Percentiles rank a stretch among this genome's conserved stretches.
Conservation (phyloP, 345 rosid species). For the Rhizophora mangle region DNA sequence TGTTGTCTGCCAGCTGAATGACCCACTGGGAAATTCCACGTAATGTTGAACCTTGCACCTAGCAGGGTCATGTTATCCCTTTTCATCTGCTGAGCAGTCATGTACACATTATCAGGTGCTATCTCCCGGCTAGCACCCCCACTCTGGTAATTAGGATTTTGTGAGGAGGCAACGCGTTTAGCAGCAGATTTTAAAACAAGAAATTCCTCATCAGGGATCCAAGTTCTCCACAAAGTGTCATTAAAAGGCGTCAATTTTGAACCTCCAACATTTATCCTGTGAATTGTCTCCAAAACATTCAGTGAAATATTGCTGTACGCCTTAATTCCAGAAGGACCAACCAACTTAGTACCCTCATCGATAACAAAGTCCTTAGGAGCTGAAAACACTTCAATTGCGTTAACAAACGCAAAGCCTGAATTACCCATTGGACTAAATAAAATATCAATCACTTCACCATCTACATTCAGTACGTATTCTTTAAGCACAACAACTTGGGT, state of each 20-base stretch:
- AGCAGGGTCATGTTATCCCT: slow-evolving; percentile 42
- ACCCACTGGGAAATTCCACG: slow-evolving; percentile 71
- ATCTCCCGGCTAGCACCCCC: slow-evolving; percentile 71
- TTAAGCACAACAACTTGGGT: slow-evolving; percentile 37
- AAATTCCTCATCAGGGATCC: slow-evolving; percentile 82
- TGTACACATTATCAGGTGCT: slow-evolving; percentile 79
- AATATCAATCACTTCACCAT: slow-evolving; percentile 44
- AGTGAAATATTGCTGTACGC: slow-evolving; percentile 55
- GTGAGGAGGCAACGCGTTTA: slow-evolving; percentile 45
- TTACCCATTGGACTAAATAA: slow-evolving; percentile 38
- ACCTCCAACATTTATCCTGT: slow-evolving; percentile 92
- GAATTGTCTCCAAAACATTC: slow-evolving; percentile 65
- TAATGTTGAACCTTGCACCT: slow-evolving; percentile 57
- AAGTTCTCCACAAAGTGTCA: slow-evolving; percentile 90
- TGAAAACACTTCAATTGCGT: slow-evolving; percentile 73
- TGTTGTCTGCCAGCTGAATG: slow-evolving; percentile 44
- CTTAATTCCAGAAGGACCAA: slow-evolving; percentile 38
- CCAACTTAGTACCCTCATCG: slow-evolving; percentile 59
- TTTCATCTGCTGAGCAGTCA: slow-evolving; percentile 92
- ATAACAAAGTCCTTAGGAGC: slow-evolving; percentile 62
- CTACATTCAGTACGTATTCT: slow-evolving; percentile 50
- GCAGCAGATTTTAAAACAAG: slow-evolving; percentile 63
- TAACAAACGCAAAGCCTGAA: slow-evolving; percentile 62
- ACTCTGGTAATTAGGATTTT: slow-evolving; percentile 60
- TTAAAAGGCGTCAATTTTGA: slow-evolving; percentile 73